These are phyloP conservation scores for Aspergillus puulaauensis DNA, from an alignment of 2,329 filamentous ascomycete genomes.

Conservation along the genomic window DNA sequence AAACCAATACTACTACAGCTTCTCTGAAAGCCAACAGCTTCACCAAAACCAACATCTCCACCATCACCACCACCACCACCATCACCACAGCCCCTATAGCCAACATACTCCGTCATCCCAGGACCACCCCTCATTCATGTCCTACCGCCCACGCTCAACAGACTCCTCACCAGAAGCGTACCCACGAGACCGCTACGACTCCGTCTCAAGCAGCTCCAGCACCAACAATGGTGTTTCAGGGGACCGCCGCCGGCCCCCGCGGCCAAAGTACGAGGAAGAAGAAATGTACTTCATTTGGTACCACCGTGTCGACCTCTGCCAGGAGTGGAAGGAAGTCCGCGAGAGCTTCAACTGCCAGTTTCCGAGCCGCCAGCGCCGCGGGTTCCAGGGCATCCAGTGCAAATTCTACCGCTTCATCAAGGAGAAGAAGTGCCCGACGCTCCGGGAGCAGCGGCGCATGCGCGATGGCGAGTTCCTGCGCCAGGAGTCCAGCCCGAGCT, in stretches of 20 bases:
- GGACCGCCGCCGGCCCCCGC: constrained; percentile 42
- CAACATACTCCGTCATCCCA: constrained; percentile 10
- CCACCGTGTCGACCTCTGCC: constrained; percentile 46
- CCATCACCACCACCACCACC: not conserved
- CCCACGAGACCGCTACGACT: constrained; percentile 40
- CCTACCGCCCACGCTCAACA: constrained; percentile 28
- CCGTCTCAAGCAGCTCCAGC: constrained; percentile 42
- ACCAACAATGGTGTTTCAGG: constrained; percentile 16
- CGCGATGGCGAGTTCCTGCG: constrained; percentile 41
- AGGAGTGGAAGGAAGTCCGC: constrained; percentile 48
- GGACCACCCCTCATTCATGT: constrained; percentile 24
- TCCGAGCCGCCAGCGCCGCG: constrained; percentile 38
- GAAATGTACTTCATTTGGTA: constrained; percentile 53
- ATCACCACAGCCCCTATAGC: not conserved
- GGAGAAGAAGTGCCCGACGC: constrained; percentile 44
- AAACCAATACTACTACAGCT: constrained; percentile 28
- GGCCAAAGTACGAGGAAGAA: constrained; percentile 48
- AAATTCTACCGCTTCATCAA: constrained; percentile 52
- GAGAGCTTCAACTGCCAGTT: constrained; percentile 47
- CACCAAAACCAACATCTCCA: not conserved
- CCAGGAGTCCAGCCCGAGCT: constrained; percentile 24
- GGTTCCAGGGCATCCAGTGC: constrained; percentile 50
- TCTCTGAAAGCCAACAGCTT: constrained; percentile 8
- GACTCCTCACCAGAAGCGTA: constrained; percentile 38
- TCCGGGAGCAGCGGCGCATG: constrained; percentile 43